A percentile compares a stretch with the other conserved stretches of the same genome.
phyloP scores from a whole-genome alignment of 331 rosid species.

The Spiraea crenata region DNA sequence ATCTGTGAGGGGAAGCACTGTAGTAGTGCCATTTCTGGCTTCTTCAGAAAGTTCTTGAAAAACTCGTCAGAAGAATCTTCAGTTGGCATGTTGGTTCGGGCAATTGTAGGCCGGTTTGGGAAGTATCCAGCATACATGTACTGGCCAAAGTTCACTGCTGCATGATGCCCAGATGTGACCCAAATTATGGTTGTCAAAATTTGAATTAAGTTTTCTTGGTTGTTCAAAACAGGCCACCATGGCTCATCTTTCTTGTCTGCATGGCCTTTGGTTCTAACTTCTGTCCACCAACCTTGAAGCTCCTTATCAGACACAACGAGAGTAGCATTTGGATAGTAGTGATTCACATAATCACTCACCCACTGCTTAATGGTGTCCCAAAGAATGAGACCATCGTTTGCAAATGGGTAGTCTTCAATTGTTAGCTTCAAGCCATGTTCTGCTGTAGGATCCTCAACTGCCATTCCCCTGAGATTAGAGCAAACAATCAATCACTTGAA shows the following conservation, averaged over 20 bases:
- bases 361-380: slow-evolving; percentile 58
- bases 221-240: slow-evolving; percentile 62
- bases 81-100: slow-evolving; percentile 56
- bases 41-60: slow-evolving; percentile 36
- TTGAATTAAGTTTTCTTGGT: slow-evolving; percentile 33
- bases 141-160: slow-evolving; percentile 56
- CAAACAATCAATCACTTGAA: neutral
- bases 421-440: slow-evolving; percentile 58
- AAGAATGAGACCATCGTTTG: slow-evolving; percentile 60
- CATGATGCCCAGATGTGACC: slow-evolving; percentile 60
- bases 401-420: slow-evolving; percentile 61
- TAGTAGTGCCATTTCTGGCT: slow-evolving; percentile 43
- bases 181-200: slow-evolving; percentile 51
- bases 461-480: slow-evolving; percentile 48
- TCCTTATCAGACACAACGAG: slow-evolving; percentile 43
- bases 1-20: slow-evolving; percentile 51
- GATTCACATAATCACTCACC: slow-evolving; percentile 54
- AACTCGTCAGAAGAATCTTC: slow-evolving; percentile 48
- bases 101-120: slow-evolving; percentile 56
- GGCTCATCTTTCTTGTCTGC: slow-evolving; percentile 54
- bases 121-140: slow-evolving; percentile 53
- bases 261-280: slow-evolving; percentile 47
- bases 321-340: slow-evolving; percentile 43
- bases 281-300: slow-evolving; percentile 74
- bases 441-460: slow-evolving; percentile 44